These are phyloP conservation scores for Misopates orontium DNA, from an alignment of 257 asterid species.

Conservation along the genomic window DNA sequence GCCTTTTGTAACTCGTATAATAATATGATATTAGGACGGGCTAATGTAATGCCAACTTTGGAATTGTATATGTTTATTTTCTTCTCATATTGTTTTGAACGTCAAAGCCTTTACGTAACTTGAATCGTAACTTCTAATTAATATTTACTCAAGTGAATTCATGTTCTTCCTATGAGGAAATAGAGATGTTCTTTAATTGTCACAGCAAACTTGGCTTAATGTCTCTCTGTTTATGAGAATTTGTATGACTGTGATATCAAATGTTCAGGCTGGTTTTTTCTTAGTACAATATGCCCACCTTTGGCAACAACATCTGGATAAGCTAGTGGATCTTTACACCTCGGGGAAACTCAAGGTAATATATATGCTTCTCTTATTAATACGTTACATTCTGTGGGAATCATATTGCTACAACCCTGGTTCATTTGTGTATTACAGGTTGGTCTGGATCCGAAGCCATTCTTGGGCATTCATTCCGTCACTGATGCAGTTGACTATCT, in stretches of 20 bases:
- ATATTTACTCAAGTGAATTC: too few species aligned
- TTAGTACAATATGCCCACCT: slow-evolving; percentile 75
- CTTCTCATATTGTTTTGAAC: too few species aligned
- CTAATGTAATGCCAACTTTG: too few species aligned
- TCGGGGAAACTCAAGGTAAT: slow-evolving; percentile 78
- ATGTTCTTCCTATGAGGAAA: too few species aligned
- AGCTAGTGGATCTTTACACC: slow-evolving; percentile 60
- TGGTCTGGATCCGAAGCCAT: slow-evolving; percentile 69
- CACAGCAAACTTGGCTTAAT: too few species aligned
- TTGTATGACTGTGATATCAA: not conserved
- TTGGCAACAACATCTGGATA: slow-evolving; percentile 89
- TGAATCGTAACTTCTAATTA: too few species aligned
- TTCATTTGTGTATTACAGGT: slow-evolving; percentile 42
- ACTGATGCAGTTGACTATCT: slow-evolving; percentile 92
- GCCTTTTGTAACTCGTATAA: too few species aligned
- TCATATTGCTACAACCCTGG: not conserved
- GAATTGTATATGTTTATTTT: too few species aligned
- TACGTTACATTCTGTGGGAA: not conserved
- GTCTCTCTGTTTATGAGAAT: too few species aligned
- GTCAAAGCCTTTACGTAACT: too few species aligned
- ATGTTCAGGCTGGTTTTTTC: slow-evolving; percentile 84
- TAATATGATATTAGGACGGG: too few species aligned
- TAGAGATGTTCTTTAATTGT: too few species aligned
- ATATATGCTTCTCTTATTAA: not conserved
- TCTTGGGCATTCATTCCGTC: slow-evolving; percentile 72